phyloP scores from a whole-genome alignment of 768 basidiomycete species.

The Russula dissimulans region DNA sequence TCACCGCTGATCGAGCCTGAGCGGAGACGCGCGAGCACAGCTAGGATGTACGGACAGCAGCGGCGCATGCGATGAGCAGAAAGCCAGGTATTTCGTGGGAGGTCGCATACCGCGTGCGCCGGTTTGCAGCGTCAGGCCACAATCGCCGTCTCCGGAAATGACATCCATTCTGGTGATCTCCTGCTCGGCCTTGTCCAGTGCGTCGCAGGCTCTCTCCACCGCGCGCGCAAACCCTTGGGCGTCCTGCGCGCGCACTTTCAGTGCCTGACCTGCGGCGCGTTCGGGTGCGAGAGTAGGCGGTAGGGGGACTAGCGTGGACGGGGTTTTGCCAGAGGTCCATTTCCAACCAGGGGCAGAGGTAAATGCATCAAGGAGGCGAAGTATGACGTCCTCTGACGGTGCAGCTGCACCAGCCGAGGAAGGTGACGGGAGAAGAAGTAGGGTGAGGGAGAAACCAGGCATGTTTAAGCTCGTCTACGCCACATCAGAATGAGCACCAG shows the following conservation, averaged over 20 bases:
- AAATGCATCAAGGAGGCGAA: slow-evolving; percentile 62
- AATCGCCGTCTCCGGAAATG: slow-evolving; percentile 87
- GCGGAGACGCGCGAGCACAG: slow-evolving; percentile 49
- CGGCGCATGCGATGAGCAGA: too few relatives aligned
- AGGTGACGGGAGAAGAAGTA: slow-evolving; percentile 59
- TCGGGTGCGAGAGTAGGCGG: slow-evolving; percentile 9
- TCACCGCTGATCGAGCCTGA: slow-evolving; percentile 48
- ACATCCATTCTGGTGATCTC: slow-evolving; percentile 89
- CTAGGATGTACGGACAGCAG: slow-evolving; percentile 26
- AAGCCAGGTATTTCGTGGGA: background rate
- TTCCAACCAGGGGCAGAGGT: slow-evolving; percentile 77
- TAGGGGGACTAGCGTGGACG: slow-evolving; percentile 22
- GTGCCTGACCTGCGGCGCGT: background rate
- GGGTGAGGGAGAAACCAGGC: slow-evolving; percentile 84
- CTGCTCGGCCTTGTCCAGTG: slow-evolving; percentile 68
- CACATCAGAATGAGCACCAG: background rate
- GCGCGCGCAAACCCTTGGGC: slow-evolving; percentile 42
- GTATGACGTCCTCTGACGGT: slow-evolving; percentile 35
- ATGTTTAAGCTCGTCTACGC: slow-evolving; percentile 80
- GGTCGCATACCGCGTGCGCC: slow-evolving; percentile 55
- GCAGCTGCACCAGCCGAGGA: slow-evolving; percentile 31
- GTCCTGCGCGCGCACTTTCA: slow-evolving; percentile 33
- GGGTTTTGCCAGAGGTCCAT: slow-evolving; percentile 49
- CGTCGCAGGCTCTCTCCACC: slow-evolving; percentile 51
- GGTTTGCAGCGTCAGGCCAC: slow-evolving; percentile 57